Conservation (phyloP, 306 rosid genomes). For the Leucaena leucocephala region DNA sequence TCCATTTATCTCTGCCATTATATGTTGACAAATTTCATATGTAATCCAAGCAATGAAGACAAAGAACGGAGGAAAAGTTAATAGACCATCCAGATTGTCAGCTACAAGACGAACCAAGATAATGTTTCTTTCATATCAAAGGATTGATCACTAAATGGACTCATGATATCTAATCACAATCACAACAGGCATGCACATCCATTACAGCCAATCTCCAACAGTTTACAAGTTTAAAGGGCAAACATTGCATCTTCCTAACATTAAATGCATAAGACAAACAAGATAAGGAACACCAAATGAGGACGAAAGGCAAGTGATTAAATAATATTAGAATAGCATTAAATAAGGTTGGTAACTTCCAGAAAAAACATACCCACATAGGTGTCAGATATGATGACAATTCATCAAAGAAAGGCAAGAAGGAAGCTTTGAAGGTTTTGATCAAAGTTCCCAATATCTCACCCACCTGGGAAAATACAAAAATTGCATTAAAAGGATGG, state of each 20-base stretch:
- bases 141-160: not conserved
- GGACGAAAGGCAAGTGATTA: not conserved
- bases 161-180: not conserved
- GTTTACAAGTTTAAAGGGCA: not conserved
- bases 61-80: not conserved
- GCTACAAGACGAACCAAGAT: not conserved
- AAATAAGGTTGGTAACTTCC: conserved; percentile 5
- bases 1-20: not conserved
- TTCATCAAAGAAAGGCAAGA: conserved; percentile 92
- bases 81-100: not conserved
- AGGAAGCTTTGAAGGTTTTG: conserved; percentile 92
- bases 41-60: not conserved
- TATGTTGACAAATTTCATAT: not conserved
- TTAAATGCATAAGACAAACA: not conserved
- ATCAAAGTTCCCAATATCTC: conserved; percentile 97
- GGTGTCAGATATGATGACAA: conserved; percentile 94
- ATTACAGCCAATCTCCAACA: not conserved
- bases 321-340: not conserved
- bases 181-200: not conserved
- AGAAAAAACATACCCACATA: conserved; percentile 90
- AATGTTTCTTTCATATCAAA: not conserved
- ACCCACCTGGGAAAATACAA: conserved; percentile 73
- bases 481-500: conserved; percentile 19
- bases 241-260: not conserved
- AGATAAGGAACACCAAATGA: not conserved